Percentiles rank a stretch among this genome's conserved stretches.
These are phyloP conservation scores for Penicillium maclennaniae DNA, from an alignment of 495 filamentous ascomycete genomes.

Conservation along the genomic window DNA sequence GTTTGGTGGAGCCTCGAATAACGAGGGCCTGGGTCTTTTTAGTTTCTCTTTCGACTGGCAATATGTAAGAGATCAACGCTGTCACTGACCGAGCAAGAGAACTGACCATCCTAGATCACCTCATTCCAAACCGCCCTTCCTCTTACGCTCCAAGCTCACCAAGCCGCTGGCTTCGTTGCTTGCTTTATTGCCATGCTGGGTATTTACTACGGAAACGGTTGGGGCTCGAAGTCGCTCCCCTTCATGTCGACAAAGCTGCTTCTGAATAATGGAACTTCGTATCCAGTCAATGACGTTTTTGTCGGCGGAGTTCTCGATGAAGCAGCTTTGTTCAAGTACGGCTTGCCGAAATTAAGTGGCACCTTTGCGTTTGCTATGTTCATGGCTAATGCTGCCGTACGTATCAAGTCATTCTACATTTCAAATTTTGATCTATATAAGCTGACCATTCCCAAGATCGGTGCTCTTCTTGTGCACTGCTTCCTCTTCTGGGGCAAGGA, in stretches of 20 bases:
- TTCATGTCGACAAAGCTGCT: slow-evolving; percentile 28
- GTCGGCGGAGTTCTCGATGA: slow-evolving; percentile 33
- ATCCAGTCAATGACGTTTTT: slow-evolving; percentile 32
- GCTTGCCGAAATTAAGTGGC: slow-evolving; percentile 41
- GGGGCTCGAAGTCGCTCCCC: slow-evolving; percentile 23
- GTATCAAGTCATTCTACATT: background rate
- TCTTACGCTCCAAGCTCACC: slow-evolving; percentile 21
- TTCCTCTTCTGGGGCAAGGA: slow-evolving; percentile 38
- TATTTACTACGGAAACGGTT: slow-evolving; percentile 29
- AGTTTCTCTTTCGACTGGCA: slow-evolving; percentile 54
- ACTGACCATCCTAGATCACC: slow-evolving; percentile 26
- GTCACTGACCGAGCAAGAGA: background rate
- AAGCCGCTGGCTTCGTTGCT: slow-evolving; percentile 8
- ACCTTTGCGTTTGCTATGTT: slow-evolving; percentile 37
- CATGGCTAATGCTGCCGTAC: slow-evolving; percentile 32
- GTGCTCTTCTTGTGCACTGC: slow-evolving; percentile 31
- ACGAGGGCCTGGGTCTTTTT: slow-evolving; percentile 49
- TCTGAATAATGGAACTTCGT: slow-evolving; percentile 14
- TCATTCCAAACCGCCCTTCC: slow-evolving; percentile 34
- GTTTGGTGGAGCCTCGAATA: slow-evolving; percentile 53
- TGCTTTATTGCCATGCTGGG: slow-evolving; percentile 25
- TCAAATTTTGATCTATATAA: background rate
- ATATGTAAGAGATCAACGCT: slow-evolving; percentile 38
- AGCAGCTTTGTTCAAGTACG: slow-evolving; percentile 26
- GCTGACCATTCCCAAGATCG: slow-evolving; percentile 22